Percentiles rank a stretch among this genome's conserved stretches.
Conservation (phyloP, 2,329 filamentous ascomycete genomes). For the Fusarium globosum region DNA sequence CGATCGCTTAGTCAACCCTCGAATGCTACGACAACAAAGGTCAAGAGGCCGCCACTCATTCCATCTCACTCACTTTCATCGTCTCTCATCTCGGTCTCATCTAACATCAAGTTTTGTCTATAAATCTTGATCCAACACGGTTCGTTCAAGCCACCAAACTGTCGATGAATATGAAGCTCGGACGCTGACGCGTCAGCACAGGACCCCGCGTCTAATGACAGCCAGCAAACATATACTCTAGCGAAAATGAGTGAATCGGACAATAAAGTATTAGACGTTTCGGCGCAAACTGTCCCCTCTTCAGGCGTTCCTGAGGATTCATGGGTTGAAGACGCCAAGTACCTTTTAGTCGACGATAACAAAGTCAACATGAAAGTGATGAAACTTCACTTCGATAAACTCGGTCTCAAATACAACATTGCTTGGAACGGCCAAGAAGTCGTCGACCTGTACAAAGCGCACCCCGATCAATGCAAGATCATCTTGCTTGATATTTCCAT, state of each 20-base stretch:
- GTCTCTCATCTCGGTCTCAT: fast-evolving
- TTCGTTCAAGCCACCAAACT: neutral
- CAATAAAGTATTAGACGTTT: neutral
- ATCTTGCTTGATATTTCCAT: conserved; percentile 11
- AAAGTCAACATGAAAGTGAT: neutral
- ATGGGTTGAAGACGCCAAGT: neutral
- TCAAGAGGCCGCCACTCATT: neutral
- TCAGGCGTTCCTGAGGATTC: fast-evolving
- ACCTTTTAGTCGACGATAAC: conserved; percentile 18
- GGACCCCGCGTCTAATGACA: neutral
- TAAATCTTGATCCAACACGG: neutral
- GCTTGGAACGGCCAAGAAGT: conserved; percentile 9
- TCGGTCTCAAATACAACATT: neutral
- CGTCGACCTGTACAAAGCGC: neutral
- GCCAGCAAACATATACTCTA: too few species aligned
- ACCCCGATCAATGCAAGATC: neutral
- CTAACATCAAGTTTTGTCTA: fast-evolving
- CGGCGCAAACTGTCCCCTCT: neutral
- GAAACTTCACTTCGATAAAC: neutral
- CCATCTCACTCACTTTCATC: neutral
- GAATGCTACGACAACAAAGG: neutral
- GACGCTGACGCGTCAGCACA: neutral
- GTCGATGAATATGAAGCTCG: neutral
- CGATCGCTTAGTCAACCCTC: neutral
- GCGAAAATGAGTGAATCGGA: neutral